Conservation (phyloP, 108 stramenopile genomes). For the Cyclotella baltica region DNA sequence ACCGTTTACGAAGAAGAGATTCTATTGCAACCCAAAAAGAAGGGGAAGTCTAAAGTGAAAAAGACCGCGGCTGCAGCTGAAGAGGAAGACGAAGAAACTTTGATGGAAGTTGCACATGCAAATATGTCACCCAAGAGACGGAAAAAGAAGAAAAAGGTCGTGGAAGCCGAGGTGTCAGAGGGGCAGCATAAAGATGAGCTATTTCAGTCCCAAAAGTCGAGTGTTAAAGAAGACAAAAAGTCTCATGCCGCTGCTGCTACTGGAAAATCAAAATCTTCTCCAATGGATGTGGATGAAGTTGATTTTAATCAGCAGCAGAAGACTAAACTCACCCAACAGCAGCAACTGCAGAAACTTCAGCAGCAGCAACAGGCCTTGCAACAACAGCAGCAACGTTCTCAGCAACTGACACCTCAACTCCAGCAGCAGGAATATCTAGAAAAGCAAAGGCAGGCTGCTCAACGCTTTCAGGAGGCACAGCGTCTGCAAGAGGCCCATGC, state of each 20-base stretch:
- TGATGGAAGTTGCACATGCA: constrained; percentile 2
- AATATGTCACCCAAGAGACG: constrained; percentile 48
- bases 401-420: constrained; percentile 41
- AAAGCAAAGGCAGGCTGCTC: constrained; percentile 18
- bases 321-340: constrained; percentile 30
- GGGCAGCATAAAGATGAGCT: constrained; percentile 32
- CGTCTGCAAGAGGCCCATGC: constrained; percentile 44
- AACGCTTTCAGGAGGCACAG: constrained; percentile 33
- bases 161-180: constrained; percentile 49
- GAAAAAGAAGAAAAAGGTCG: constrained; percentile 53
- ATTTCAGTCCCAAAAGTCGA: constrained; percentile 17
- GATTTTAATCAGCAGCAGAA: constrained; percentile 23
- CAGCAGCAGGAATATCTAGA: constrained; percentile 41
- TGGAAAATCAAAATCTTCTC: constrained; percentile 9
- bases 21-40: constrained; percentile 10
- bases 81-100: constrained; percentile 11
- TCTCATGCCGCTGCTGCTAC: not conserved
- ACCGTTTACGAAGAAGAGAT: not conserved
- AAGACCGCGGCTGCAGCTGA: constrained; percentile 16
- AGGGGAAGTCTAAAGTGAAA: constrained; percentile 17
- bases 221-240: constrained; percentile 23
- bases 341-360: constrained; percentile 39
- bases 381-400: constrained; percentile 9
- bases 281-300: constrained; percentile 33
- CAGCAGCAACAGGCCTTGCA: constrained; percentile 34